These are phyloP conservation scores for Podosphaera fusca DNA, from an alignment of 2,329 filamentous ascomycete genomes.

Conservation along the genomic window DNA sequence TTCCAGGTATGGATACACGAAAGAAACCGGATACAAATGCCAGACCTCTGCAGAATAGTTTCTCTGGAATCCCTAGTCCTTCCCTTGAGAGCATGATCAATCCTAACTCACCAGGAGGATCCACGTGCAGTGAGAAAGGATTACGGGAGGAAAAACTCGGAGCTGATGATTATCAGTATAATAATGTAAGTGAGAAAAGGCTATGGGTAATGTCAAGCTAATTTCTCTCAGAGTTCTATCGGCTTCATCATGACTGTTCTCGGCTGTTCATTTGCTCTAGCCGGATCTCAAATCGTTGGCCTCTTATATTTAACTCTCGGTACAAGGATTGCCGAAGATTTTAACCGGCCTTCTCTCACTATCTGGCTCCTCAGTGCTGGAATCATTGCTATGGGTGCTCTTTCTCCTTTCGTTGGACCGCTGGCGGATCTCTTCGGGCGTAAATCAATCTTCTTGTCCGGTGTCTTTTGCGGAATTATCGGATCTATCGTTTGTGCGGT, in stretches of 20 bases:
- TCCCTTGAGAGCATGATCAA: neutral
- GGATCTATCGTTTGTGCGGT: conserved; percentile 37
- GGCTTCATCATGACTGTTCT: conserved; percentile 38
- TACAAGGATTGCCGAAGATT: neutral
- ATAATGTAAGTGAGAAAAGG: neutral
- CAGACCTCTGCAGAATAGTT: too few relatives aligned
- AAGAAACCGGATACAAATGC: too few relatives aligned
- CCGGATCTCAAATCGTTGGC: neutral
- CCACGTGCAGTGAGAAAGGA: conserved; percentile 12
- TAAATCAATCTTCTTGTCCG: conserved; percentile 31
- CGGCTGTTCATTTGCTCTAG: conserved; percentile 25
- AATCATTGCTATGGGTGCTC: conserved; percentile 29
- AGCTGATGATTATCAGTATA: conserved; percentile 20
- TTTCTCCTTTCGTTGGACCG: conserved; percentile 42
- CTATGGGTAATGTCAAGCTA: neutral
- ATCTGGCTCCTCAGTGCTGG: conserved; percentile 22
- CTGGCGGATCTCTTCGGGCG: conserved; percentile 40
- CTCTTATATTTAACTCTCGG: neutral
- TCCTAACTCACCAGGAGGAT: conserved; percentile 3
- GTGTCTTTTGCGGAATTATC: conserved; percentile 28
- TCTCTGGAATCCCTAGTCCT: neutral
- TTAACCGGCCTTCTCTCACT: conserved; percentile 22
- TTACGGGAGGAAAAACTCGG: conserved; percentile 24
- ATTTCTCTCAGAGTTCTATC: conserved; percentile 27
- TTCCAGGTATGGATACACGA: too few relatives aligned